Conservation (phyloP, 2,329 filamentous ascomycete species). For the Fusarium chlamydosporum region DNA sequence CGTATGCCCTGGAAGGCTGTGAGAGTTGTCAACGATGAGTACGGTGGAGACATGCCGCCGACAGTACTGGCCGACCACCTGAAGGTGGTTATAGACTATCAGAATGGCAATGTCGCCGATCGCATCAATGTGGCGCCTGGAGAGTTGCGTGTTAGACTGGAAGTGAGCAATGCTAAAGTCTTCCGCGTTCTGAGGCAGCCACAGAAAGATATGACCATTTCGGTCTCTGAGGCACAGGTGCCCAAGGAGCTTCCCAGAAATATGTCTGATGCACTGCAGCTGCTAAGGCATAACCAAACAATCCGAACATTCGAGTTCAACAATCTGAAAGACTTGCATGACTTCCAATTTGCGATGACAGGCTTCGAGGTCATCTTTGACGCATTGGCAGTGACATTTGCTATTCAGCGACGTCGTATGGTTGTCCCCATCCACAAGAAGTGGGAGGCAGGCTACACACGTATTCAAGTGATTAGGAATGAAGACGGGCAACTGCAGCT, state of each 20-base stretch:
- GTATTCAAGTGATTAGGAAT: conserved; percentile 80
- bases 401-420: conserved; percentile 87
- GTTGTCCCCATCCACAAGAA: conserved; percentile 95
- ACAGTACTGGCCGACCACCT: conserved; percentile 83
- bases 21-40: conserved; percentile 80
- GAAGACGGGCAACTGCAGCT: conserved; percentile 82
- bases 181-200: conserved; percentile 78
- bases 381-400: conserved; percentile 78
- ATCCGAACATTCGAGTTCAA: conserved; percentile 80
- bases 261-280: conserved; percentile 74
- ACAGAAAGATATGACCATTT: conserved; percentile 83
- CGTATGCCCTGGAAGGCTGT: conserved; percentile 75
- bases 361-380: conserved; percentile 84
- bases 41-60: conserved; percentile 69
- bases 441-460: conserved; percentile 85
- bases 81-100: conserved; percentile 80
- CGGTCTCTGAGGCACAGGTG: conserved; percentile 77
- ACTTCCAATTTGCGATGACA: conserved; percentile 83
- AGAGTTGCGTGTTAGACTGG: conserved; percentile 77
- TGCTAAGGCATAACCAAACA: conserved; percentile 70
- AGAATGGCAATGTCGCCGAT: conserved; percentile 84
- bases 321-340: conserved; percentile 78
- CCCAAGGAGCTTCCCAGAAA: conserved; percentile 73
- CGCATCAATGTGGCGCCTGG: conserved; percentile 84
- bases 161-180: conserved; percentile 72